Base-by-base conservation (phyloP, 192 early-diverging fungal species). In the Phlyctochytrium bullatum region DNA sequence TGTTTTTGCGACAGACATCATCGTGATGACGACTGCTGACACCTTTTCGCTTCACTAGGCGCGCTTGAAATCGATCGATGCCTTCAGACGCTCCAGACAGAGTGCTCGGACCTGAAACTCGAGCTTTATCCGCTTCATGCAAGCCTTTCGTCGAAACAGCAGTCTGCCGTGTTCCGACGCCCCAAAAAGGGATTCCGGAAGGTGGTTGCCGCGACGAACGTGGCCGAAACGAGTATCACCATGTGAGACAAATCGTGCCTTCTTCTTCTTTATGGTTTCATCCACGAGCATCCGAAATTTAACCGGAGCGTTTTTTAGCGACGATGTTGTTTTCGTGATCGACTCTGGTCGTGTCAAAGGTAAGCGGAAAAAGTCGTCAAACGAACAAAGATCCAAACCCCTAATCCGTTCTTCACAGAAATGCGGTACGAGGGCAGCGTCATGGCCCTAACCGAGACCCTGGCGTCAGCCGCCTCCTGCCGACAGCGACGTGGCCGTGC, bases 401-500 rank as follows among this genome's bases (percentile, higher is more conserved):
- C 6, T 29, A 29, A 16, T 25, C 29, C 24, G 14, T 16, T 58
- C 36, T 12, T 14, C 40, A 14, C 62, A 64, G 86, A 72, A 52
- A 84, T 65, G 83, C 80, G 25, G 75, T 83, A n/a, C 76, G 79
- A 24, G 23, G 66, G 69, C 34, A 51, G 29, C 14, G 71, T 76
- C 3, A 28, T 74, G 29, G 64, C 67, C 2, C 57, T 92, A n/a
- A 64, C 81, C 47, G 87, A 93, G 69, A 86, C 77, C 16, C 88
- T 80, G 62, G 77, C 90, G n/a, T 83, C 87, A 4, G 80, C 75
- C 40, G 89, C 91, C 6, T 69, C 76, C 2, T 88, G 80, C 24
- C 80, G 81, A 29, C 91, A 93, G 63, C 79, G 95, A 12, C 81
- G 88, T 35, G 95, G 94, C 16, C 86, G 94, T 63, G 95, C 95